Evolutionary conservation across 495 filamentous ascomycete genomes (phyloP), one percentile per base, ranked within the genome.

Genomic region (Amniculicola lignicola): DNA sequence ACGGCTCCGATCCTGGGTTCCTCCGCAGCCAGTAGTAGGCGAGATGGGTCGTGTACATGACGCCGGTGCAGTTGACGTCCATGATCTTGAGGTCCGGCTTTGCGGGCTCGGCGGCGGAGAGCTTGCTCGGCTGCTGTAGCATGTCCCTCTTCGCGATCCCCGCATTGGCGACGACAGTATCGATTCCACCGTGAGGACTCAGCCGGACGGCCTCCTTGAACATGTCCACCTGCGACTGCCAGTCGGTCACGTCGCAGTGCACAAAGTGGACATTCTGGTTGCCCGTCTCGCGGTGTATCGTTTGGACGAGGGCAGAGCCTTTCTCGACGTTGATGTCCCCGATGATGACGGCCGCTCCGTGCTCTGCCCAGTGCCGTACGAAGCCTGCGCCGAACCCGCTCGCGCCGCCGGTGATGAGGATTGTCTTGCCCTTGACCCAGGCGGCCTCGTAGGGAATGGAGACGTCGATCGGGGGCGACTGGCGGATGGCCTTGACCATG

Each of bases 101-200:
- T 5, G 74, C 74, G 3, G 80, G 79, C 19, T 69, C 64, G 4
- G 75, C 70, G 18, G 61, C 63, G 53, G 74, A 73, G 24, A 74
- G 50, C 10, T 63, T 57, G 4, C 43, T 41, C 0, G 75, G 74
- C 21, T 58, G 24, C 47, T 76, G 71, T 21, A 80, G 69, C 18
- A 52, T 40, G 23, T 69, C 69, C 9, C 68, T 56, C 0, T 61
- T 57, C 2, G 79, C 75, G 44, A 87, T 79, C 24, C 85, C 86
- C 3, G 86, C 86, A 63, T 84, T 87, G 41, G 83, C 82, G 47
- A 88, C 77, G 0, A 88, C 80, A 23, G 75, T 74, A 65, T 88
- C 79, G 51, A 89, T 73, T 1, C 70, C 63, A 7, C 77, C 74
- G 29, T 79, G 69, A 0, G 82, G 82, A 29, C 79, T 82, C 16